Conservation (phyloP, 2,329 filamentous ascomycete species). For the Calonectria hawksworthii region DNA sequence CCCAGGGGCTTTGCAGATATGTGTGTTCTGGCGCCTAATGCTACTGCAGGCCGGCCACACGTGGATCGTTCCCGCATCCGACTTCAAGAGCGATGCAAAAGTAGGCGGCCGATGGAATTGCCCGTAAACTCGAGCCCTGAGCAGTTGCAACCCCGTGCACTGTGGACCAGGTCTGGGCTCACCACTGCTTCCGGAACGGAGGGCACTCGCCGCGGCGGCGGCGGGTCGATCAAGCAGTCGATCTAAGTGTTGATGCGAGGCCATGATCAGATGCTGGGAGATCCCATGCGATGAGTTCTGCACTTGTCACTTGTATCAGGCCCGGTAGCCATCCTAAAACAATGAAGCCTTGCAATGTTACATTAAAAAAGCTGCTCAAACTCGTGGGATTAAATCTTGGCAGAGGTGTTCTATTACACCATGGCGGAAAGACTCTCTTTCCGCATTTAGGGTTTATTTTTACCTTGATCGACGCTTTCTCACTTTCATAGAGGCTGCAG, state of each 20-base stretch:
- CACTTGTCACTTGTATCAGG: too few relatives aligned
- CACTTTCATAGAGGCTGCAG: background rate
- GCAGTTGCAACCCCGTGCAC: constrained; percentile 15
- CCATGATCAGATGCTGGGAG: background rate
- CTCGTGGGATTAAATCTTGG: background rate
- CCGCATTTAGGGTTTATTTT: background rate
- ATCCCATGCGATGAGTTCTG: background rate
- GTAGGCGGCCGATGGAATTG: background rate
- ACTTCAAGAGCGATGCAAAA: background rate
- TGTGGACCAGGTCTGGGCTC: background rate
- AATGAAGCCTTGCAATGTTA: background rate
- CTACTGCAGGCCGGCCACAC: constrained; percentile 29
- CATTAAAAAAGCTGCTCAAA: background rate
- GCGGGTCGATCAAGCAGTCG: constrained; percentile 16
- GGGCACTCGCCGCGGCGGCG: background rate
- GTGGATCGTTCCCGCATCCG: constrained; percentile 17
- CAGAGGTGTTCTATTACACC: background rate
- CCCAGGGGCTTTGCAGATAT: constrained; percentile 39
- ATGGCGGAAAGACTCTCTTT: background rate
- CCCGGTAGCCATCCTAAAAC: background rate
- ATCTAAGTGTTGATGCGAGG: background rate
- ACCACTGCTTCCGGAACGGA: constrained; percentile 6
- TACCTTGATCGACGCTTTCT: background rate
- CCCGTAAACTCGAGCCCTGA: background rate
- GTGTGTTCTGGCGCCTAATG: constrained; percentile 33